These are phyloP conservation scores for Notholithocarpus densiflorus DNA, from an alignment of 306 rosid genomes.

Conservation along the genomic window DNA sequence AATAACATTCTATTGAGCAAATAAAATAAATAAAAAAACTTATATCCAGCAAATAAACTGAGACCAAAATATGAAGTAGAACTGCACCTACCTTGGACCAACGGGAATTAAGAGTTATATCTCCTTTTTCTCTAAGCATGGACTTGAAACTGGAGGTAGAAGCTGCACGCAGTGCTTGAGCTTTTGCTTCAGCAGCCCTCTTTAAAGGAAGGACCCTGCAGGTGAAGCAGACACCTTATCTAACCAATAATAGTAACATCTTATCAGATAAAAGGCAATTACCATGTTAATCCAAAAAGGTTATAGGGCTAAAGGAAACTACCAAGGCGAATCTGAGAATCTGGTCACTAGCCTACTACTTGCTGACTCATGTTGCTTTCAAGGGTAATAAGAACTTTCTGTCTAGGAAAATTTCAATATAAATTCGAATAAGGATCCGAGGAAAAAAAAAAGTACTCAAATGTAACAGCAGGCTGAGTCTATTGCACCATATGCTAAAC, in stretches of 20 bases:
- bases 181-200: conserved; percentile 88
- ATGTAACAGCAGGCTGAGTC: conserved; percentile 30
- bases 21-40: conserved; percentile 1
- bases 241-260: conserved; percentile 22
- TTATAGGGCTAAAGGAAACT: conserved; percentile 57
- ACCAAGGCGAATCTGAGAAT: conserved; percentile 59
- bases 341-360: conserved; percentile 80
- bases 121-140: conserved; percentile 77
- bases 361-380: conserved; percentile 83
- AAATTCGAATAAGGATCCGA: conserved; percentile 47
- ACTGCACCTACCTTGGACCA: conserved; percentile 82
- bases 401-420: conserved; percentile 72
- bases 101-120: conserved; percentile 74
- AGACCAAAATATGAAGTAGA: conserved; percentile 18
- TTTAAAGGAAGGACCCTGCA: conserved; percentile 83
- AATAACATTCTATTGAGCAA: not conserved
- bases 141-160: conserved; percentile 64
- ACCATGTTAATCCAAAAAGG: conserved; percentile 52
- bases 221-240: conserved; percentile 24
- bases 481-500: conserved; percentile 24
- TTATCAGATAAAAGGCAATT: conserved; percentile 33
- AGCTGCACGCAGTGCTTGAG: conserved; percentile 67
- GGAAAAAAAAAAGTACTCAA: conserved; percentile 32
- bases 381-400: conserved; percentile 64
- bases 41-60: conserved; percentile 14